Conservation (phyloP, 257 asterid genomes). For the Mentha longifolia region DNA sequence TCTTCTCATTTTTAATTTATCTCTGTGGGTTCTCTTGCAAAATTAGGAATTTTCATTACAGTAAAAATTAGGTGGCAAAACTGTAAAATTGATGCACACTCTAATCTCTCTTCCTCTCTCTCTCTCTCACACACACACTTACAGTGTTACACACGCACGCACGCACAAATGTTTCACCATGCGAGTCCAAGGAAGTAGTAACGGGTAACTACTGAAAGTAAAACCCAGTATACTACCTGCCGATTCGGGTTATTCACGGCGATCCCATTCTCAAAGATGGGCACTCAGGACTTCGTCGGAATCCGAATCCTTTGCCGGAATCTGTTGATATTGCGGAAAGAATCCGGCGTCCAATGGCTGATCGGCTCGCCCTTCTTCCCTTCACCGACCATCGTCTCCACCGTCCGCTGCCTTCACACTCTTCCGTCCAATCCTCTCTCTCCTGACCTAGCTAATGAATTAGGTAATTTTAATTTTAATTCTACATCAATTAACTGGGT, state of each 20-base stretch:
- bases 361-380: constrained; percentile 71
- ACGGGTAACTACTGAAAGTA: background rate
- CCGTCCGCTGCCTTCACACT: constrained; percentile 73
- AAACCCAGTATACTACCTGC: background rate
- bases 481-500: background rate
- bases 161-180: background rate
- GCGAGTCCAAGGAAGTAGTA: constrained; percentile 12
- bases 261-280: constrained; percentile 34
- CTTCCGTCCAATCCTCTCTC: constrained; percentile 54
- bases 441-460: constrained; percentile 61
- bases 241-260: constrained; percentile 22
- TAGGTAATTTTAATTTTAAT: constrained; percentile 52
- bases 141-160: too few relatives aligned
- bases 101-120: too few relatives aligned
- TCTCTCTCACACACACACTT: too few relatives aligned
- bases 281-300: constrained; percentile 28
- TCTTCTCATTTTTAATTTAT: too few relatives aligned
- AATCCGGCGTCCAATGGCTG: constrained; percentile 76
- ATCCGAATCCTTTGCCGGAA: constrained; percentile 64
- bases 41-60: too few relatives aligned
- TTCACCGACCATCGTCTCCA: constrained; percentile 61
- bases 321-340: constrained; percentile 48
- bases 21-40: too few relatives aligned
- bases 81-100: too few relatives aligned
- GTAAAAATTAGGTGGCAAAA: too few relatives aligned